These are phyloP conservation scores for Cordyceps pruinosa DNA, from an alignment of 2,329 filamentous ascomycete genomes.

Conservation along the genomic window DNA sequence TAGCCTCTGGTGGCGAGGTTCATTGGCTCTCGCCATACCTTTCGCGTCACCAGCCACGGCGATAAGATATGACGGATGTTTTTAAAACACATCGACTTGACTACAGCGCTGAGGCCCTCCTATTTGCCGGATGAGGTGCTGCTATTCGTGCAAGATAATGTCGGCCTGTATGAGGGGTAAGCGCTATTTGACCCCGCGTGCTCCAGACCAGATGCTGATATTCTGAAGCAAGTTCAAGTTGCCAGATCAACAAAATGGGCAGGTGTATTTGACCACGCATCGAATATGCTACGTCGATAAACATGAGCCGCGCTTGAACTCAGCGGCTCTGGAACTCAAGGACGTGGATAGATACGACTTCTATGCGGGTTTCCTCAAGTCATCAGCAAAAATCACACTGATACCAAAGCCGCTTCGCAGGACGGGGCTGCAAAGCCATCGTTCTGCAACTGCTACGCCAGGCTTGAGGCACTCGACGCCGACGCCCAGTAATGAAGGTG, in stretches of 20 bases:
- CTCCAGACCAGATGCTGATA: constrained; percentile 6
- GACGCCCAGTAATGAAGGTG: constrained; percentile 27
- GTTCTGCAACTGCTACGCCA: constrained; percentile 36
- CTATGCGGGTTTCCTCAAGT: constrained; percentile 91
- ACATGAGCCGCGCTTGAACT: constrained; percentile 75
- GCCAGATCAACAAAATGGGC: constrained; percentile 86
- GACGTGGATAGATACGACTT: constrained; percentile 87
- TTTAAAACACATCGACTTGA: constrained; percentile 90
- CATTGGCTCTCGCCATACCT: background rate
- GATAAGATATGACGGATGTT: constrained; percentile 58
- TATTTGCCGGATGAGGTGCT: constrained; percentile 90
- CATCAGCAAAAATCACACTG: constrained; percentile 86
- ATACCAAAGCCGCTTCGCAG: constrained; percentile 73
- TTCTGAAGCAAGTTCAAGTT: constrained; percentile 75
- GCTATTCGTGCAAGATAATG: constrained; percentile 94
- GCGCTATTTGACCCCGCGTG: constrained; percentile 21
- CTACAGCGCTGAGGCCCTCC: constrained; percentile 87
- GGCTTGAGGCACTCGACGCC: constrained; percentile 38
- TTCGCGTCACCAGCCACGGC: background rate
- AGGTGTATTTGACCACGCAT: constrained; percentile 94
- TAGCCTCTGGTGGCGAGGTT: background rate
- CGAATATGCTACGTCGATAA: constrained; percentile 93
- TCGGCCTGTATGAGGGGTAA: constrained; percentile 95
- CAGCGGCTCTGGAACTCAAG: constrained; percentile 78
- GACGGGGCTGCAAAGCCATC: constrained; percentile 48